Evolutionary conservation across 1,284 basidiomycete genomes (phyloP), one percentile per base, ranked within the genome.

Genomic region (Malassezia restricta): DNA sequence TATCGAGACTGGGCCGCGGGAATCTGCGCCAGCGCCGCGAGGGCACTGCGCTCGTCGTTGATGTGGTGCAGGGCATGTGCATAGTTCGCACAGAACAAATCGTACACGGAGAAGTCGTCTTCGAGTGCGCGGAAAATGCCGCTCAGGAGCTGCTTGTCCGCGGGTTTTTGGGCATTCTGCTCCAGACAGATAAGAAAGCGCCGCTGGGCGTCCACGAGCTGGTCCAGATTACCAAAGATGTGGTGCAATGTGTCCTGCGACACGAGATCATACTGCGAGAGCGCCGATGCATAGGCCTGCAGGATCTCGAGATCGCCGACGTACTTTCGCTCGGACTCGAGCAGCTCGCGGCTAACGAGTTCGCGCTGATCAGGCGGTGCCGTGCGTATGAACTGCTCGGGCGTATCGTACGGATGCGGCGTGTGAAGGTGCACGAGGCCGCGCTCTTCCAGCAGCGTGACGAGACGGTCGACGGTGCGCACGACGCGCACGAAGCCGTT

Each of bases 221-320:
- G 86, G 78, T 91, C 87, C 57, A 98, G 79, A 74, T 90, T 90
- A 8, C 92, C 88, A 76, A 98, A 99, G 55, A 99, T 83, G 55
- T 85, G 80, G 76, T 95, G 90, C 49, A 95, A 86, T 40, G 89
- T 92, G 74, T 96, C 92, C 61, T 87, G 84, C 66, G 91, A 85
- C 58, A 98, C 83, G 53, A 87, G 79, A 64, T 87, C 86, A 64
- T 81, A 82, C 73, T 85, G 81, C 7, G 86, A 79, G 52, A 96
- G 78, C 12, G 71, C 65, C 8, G 68, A 62, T 43, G 74, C 70
- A 43, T 76, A 77, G 58, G 71, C 72, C 62, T 77, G 71, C 79
- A 99, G 84, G 66, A 91, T 84, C 75, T 99, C 94, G 51, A 99
- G 78, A 76, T 98, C 92, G 74, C 92, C 87, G 14, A 99, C 92